phyloP scores from a whole-genome alignment of 139 green algal species.

The Chlorella sp. region DNA sequence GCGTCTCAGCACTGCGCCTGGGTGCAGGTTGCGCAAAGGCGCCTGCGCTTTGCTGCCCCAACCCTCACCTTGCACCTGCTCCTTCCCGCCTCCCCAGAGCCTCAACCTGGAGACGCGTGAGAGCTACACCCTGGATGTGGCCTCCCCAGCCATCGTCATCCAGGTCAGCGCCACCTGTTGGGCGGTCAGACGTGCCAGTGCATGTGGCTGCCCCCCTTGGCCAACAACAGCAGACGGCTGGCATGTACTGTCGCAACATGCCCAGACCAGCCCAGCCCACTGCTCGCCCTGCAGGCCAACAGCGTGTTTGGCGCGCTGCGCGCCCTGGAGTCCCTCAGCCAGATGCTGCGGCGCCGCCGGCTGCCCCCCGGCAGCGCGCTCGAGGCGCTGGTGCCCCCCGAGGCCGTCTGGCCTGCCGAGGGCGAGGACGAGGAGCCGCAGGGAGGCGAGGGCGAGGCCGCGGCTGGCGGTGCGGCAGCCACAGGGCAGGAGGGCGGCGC shows the following conservation, averaged over 20 bases:
- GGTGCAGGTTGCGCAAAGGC: no score
- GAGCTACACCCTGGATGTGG: constrained; percentile 52
- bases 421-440: not conserved
- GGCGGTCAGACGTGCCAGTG: no score
- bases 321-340: constrained; percentile 62
- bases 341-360: constrained; percentile 49
- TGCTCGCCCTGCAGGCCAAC: constrained; percentile 35
- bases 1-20: no score
- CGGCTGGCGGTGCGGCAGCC: not conserved
- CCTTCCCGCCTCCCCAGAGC: constrained; percentile 23
- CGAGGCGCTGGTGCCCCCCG: not conserved
- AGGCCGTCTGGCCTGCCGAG: constrained; percentile 9
- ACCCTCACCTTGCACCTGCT: no score
- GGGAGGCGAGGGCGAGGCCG: not conserved
- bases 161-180: no score
- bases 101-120: constrained; percentile 55
- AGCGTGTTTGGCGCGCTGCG: constrained; percentile 59
- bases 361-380: not conserved
- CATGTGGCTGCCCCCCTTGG: no score
- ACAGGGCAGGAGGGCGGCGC: no score
- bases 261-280: not conserved
- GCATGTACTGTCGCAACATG: not conserved
- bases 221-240: no score
- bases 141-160: constrained; percentile 3
- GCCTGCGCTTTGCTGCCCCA: no score